Evolutionary conservation across 306 rosid species (phyloP), one percentile per base, ranked within the genome.

Genomic region (Vigna unguiculata): DNA sequence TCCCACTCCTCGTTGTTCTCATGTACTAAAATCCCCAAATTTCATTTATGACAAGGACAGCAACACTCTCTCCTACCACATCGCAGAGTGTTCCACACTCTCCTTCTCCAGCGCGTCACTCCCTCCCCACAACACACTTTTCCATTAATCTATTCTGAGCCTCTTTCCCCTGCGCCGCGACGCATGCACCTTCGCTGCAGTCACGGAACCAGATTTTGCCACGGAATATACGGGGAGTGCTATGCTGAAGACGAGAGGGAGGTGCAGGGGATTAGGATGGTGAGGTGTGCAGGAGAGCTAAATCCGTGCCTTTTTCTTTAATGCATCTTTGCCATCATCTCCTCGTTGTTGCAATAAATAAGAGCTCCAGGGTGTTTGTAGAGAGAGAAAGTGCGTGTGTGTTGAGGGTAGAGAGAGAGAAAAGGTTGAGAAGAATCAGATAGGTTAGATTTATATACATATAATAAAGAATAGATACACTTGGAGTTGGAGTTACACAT

Each of bases 341-440:
- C 75, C 70, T 83, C 77, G 79, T 79, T 86, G 88, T 59, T 67
- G 89, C 88, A 83, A 72, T 84, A 84, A 73, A 87, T 77, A 51
- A 71, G 86, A 71, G 83, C 83, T 91, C 54, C 84, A 65, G 79
- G 80, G 78, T 77, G 75, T 78, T 81, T 71, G 4, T 11, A 69
- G 86, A 83, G 92, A 81, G 90, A 83, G 93, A 83, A 75, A 82
- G 68, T 75, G 80, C 9, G 36, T 36, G 66, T 36, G 66, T 63
- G 48, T 60, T 25, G 64, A 72, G 20, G 25, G 79, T 78, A 80
- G 83, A 80, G 68, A 67, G 68, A 60, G 68, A 52, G 14, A 72
- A 77, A 61, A 68, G 79, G n/a, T 68, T 72, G n/a, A 71, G 79
- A 63, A 66, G 81, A 64, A 62, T 81, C 78, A 57, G 74, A 71